A percentile compares a stretch with the other conserved stretches of the same genome.
These are phyloP conservation scores for Tolypocladium amazonense DNA, from an alignment of 2,329 filamentous ascomycete species.

Conservation along the genomic window DNA sequence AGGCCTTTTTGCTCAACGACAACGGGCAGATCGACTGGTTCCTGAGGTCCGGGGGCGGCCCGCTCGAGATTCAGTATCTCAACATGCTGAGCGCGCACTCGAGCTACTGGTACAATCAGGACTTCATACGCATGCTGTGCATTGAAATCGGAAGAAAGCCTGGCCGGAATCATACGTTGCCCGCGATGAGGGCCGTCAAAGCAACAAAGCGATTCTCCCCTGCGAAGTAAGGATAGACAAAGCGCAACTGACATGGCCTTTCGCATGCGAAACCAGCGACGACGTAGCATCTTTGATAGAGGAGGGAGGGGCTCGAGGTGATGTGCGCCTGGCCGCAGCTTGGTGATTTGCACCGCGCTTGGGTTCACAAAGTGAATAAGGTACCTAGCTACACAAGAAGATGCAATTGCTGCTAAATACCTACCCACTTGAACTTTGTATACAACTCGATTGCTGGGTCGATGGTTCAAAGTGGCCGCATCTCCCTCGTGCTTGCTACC, in stretches of 20 bases:
- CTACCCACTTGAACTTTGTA: background rate
- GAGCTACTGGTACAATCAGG: constrained; percentile 80
- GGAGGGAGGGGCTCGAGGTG: background rate
- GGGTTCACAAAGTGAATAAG: background rate
- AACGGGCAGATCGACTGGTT: constrained; percentile 95
- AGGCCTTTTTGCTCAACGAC: constrained; percentile 82
- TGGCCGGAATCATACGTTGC: constrained; percentile 51
- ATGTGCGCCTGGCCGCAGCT: background rate
- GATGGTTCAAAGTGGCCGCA: background rate
- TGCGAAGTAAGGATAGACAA: background rate
- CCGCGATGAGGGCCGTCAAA: constrained; percentile 50
- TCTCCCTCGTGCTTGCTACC: background rate
- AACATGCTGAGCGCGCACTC: constrained; percentile 96
- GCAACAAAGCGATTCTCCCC: constrained; percentile 26
- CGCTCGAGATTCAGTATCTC: constrained; percentile 88
- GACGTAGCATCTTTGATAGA: background rate
- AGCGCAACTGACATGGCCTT: background rate
- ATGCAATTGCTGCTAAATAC: background rate
- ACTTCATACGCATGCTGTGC: constrained; percentile 86
- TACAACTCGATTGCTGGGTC: background rate
- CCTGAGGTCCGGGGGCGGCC: constrained; percentile 71
- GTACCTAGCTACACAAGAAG: background rate
- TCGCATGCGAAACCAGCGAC: background rate
- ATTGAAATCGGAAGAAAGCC: constrained; percentile 71
- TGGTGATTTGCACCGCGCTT: background rate